Evolutionary conservation across 345 rosid species (phyloP).

Genomic region (Rhizophora mangle): DNA sequence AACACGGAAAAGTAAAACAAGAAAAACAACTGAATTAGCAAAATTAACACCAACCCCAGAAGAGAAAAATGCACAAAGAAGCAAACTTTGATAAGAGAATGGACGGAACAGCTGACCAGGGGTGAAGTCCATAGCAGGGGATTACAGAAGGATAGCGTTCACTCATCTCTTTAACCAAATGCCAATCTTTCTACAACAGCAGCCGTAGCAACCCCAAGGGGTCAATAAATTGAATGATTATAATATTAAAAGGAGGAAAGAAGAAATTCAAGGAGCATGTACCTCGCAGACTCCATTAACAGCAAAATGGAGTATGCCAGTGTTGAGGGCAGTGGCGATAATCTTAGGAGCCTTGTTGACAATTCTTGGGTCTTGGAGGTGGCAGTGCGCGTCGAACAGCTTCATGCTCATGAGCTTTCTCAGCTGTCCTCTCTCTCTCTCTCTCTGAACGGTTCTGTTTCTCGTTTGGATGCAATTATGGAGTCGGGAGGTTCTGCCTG

Average conservation of each 20-base stretch:
- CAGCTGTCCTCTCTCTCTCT: too few relatives aligned
- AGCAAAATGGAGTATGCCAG: conserved; percentile 64
- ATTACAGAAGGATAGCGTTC: conserved; percentile 56
- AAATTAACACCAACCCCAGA: too few relatives aligned
- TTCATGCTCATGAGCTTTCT: conserved; percentile 32
- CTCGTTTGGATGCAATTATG: too few relatives aligned
- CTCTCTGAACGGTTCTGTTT: too few relatives aligned
- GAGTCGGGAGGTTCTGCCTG: too few relatives aligned
- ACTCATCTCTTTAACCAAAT: conserved; percentile 69
- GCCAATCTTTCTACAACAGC: conserved; percentile 68
- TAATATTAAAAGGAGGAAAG: background rate
- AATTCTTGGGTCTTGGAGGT: conserved; percentile 92
- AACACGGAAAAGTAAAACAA: background rate
- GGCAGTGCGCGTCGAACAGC: conserved; percentile 93
- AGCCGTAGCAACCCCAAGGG: background rate
- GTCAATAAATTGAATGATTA: background rate
- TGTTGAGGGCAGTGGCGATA: conserved; percentile 51
- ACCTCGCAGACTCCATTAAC: conserved; percentile 90
- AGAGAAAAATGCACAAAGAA: too few relatives aligned
- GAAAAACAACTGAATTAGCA: background rate
- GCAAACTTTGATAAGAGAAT: too few relatives aligned
- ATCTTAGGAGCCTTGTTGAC: conserved; percentile 52
- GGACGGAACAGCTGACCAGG: conserved; percentile 45
- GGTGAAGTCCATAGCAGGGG: conserved; percentile 95
- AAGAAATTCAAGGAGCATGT: background rate